Evolutionary conservation across 148 eudicot genomes (phyloP).

Genomic region (Cornus florida): DNA sequence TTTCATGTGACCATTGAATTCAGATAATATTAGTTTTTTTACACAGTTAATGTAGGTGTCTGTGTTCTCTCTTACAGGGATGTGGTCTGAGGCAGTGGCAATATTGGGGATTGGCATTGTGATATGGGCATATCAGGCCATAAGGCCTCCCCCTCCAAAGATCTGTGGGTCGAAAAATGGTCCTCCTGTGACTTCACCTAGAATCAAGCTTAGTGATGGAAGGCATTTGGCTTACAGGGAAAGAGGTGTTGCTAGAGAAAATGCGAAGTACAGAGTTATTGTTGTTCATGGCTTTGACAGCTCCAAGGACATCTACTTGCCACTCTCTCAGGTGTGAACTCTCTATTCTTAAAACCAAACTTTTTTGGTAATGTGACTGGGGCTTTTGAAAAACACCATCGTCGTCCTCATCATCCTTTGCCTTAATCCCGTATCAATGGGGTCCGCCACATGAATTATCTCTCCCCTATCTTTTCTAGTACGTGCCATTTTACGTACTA

Average conservation of each 20-base stretch:
- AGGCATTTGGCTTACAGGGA: conserved; percentile 72
- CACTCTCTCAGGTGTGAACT: conserved; percentile 54
- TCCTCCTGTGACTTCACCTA: conserved; percentile 1
- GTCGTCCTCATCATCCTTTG: no score
- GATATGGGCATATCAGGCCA: not conserved
- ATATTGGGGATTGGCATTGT: not conserved
- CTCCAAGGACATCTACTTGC: conserved; percentile 66
- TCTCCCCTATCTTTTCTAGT: no score
- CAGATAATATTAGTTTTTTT: no score
- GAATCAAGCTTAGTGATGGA: conserved; percentile 63
- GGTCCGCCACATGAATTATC: no score
- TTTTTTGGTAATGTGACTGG: not conserved
- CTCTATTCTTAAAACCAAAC: no score
- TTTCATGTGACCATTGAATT: no score
- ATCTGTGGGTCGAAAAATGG: not conserved
- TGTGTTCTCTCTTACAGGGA: not conserved
- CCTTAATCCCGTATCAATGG: no score
- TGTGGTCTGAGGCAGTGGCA: not conserved
- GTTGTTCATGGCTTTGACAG: conserved; percentile 83
- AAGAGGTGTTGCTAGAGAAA: conserved; percentile 57
- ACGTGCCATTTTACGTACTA: no score
- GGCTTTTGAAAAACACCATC: no score
- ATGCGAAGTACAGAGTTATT: conserved; percentile 54
- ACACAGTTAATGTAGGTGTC: not conserved
- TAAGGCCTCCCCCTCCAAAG: not conserved